Conservation (phyloP, 129 eudicot species). For the Artemisia tridentata region DNA sequence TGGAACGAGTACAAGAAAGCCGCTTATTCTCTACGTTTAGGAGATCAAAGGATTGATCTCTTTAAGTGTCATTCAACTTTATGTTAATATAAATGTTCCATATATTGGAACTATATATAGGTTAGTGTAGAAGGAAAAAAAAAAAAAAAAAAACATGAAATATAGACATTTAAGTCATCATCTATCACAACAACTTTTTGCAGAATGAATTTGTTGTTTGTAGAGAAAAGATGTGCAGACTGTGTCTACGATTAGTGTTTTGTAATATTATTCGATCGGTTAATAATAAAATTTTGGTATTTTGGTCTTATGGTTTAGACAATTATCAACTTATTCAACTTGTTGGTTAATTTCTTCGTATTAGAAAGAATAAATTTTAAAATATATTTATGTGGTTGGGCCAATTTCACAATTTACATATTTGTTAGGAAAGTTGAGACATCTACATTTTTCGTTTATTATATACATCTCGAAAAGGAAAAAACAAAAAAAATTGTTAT, state of each 20-base stretch:
- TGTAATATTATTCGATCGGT: slow-evolving; percentile 22
- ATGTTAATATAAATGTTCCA: slow-evolving; percentile 16
- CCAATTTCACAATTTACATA: no score
- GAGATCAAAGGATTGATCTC: slow-evolving; percentile 51
- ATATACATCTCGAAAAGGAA: no score
- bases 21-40: slow-evolving; percentile 47
- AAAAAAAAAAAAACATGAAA: not conserved
- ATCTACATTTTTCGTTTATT: no score
- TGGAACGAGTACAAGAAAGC: slow-evolving; percentile 73
- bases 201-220: slow-evolving; percentile 22
- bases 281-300: slow-evolving; percentile 9
- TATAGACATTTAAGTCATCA: slow-evolving; percentile 32
- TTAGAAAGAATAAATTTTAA: not conserved
- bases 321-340: not conserved
- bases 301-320: not conserved
- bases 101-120: slow-evolving; percentile 24
- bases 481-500: no score
- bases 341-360: not conserved
- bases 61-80: slow-evolving; percentile 32
- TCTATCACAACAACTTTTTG: slow-evolving; percentile 30
- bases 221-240: slow-evolving; percentile 16
- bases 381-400: no score
- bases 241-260: slow-evolving; percentile 1
- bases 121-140: slow-evolving; percentile 7
- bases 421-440: no score